These are phyloP conservation scores for Colletotrichum phormii DNA, from an alignment of 2,329 filamentous ascomycete genomes.

Conservation along the genomic window DNA sequence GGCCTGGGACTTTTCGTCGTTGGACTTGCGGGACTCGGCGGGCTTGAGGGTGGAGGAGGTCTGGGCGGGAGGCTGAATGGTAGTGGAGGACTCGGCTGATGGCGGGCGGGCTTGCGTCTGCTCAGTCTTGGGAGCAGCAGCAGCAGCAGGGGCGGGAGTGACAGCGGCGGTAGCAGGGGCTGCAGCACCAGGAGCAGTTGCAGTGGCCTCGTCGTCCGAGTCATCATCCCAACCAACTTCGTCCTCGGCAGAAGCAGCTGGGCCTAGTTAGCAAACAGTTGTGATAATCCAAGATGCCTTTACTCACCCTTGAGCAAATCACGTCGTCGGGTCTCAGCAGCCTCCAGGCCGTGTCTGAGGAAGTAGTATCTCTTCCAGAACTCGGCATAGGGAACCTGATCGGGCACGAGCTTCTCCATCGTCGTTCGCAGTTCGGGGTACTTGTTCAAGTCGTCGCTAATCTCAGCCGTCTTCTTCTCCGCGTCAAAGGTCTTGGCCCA, in stretches of 20 bases:
- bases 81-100: conserved; percentile 69
- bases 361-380: conserved; percentile 99
- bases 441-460: conserved; percentile 83
- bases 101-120: conserved; percentile 50
- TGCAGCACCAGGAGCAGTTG: conserved; percentile 50
- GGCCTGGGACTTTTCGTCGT: conserved; percentile 89
- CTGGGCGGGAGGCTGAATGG: conserved; percentile 64
- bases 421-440: conserved; percentile 86
- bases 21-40: conserved; percentile 76
- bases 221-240: conserved; percentile 81
- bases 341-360: conserved; percentile 90
- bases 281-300: not conserved
- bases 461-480: conserved; percentile 85
- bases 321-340: conserved; percentile 86
- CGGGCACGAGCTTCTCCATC: conserved; percentile 97
- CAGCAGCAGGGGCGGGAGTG: conserved; percentile 37
- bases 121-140: conserved; percentile 42
- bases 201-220: conserved; percentile 60
- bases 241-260: conserved; percentile 77
- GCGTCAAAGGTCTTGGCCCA: conserved; percentile 84
- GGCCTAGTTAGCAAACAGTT: conserved; percentile 33
- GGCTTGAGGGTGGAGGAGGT: conserved; percentile 65
- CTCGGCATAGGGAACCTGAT: conserved; percentile 85
- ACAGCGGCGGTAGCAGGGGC: conserved; percentile 47
- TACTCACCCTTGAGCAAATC: conserved; percentile 89